Percentiles rank a stretch among this genome's conserved stretches.
phyloP scores from a whole-genome alignment of 768 basidiomycete genomes.

The Mrakia frigida region DNA sequence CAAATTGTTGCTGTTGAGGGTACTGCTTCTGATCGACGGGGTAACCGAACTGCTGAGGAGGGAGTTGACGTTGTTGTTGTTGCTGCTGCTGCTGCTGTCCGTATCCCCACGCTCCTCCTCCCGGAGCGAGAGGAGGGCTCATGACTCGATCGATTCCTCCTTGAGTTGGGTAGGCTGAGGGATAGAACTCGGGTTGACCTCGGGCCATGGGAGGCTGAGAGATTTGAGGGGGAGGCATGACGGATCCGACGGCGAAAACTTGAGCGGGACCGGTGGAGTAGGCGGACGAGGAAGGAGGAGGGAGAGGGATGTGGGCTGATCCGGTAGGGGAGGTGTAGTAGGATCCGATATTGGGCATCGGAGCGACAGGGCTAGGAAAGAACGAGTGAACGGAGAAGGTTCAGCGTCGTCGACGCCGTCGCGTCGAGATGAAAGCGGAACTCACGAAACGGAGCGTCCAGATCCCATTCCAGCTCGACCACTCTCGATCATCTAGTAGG shows the following conservation, averaged over 20 bases:
- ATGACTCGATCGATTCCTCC: not conserved
- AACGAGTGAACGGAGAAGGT: not conserved
- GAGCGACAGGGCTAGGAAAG: not conserved
- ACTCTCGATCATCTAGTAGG: slow-evolving; percentile 5
- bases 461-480: slow-evolving; percentile 14
- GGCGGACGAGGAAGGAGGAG: not conserved
- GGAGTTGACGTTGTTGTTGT: no score
- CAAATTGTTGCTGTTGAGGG: not conserved
- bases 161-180: not conserved
- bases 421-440: not conserved
- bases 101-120: not conserved
- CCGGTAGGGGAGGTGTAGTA: slow-evolving; percentile 14
- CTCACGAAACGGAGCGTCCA: not conserved
- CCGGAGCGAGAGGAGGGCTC: not conserved
- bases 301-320: slow-evolving; percentile 1
- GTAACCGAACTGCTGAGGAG: not conserved
- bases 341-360: not conserved
- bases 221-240: not conserved
- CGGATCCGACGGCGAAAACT: slow-evolving; percentile 7
- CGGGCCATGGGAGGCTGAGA: not conserved
- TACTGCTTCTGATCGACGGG: not conserved
- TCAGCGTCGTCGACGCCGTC: no score
- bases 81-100: not conserved
- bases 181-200: not conserved
- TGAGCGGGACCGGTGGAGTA: not conserved